These are phyloP conservation scores for Aspergillus sp. DNA, from an alignment of 2,329 filamentous ascomycete species.

Conservation along the genomic window DNA sequence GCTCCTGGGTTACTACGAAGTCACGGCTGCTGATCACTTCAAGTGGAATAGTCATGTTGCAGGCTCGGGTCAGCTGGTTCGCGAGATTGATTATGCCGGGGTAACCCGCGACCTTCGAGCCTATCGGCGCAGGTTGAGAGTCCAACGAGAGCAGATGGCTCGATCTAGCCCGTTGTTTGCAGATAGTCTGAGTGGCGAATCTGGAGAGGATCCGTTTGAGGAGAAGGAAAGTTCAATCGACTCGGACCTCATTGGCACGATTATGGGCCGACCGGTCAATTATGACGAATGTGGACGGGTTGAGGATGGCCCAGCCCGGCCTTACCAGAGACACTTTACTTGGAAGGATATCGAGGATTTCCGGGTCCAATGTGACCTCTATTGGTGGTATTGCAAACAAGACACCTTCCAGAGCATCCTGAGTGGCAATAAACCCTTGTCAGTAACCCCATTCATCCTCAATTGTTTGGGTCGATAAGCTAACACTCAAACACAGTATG, in stretches of 20 bases:
- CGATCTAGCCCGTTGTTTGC: conserved; percentile 13
- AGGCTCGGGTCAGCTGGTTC: conserved; percentile 72
- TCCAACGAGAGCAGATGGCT: conserved; percentile 23
- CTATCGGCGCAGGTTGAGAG: conserved; percentile 46
- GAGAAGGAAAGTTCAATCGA: conserved; percentile 44
- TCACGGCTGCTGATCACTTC: conserved; percentile 86
- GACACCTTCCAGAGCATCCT: conserved; percentile 86
- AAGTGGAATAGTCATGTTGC: conserved; percentile 93
- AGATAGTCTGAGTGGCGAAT: conserved; percentile 24
- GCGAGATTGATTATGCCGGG: conserved; percentile 68
- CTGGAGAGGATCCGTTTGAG: conserved; percentile 36
- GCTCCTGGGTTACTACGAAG: conserved; percentile 83
- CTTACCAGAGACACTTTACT: conserved; percentile 30
- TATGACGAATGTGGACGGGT: conserved; percentile 53
- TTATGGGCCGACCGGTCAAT: conserved; percentile 50
- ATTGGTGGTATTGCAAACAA: conserved; percentile 95
- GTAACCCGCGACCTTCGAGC: conserved; percentile 65
- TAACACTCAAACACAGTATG: conserved; percentile 49
- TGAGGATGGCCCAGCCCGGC: conserved; percentile 19
- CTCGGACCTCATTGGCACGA: conserved; percentile 48
- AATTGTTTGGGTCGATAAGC: conserved; percentile 5
- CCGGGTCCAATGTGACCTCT: conserved; percentile 74
- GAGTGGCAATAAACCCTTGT: conserved; percentile 79
- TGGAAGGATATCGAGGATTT: conserved; percentile 65
- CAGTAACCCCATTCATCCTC: conserved; percentile 35